Base-by-base conservation (phyloP, 768 basidiomycete genomes). In the Amanita pallidorosea region DNA sequence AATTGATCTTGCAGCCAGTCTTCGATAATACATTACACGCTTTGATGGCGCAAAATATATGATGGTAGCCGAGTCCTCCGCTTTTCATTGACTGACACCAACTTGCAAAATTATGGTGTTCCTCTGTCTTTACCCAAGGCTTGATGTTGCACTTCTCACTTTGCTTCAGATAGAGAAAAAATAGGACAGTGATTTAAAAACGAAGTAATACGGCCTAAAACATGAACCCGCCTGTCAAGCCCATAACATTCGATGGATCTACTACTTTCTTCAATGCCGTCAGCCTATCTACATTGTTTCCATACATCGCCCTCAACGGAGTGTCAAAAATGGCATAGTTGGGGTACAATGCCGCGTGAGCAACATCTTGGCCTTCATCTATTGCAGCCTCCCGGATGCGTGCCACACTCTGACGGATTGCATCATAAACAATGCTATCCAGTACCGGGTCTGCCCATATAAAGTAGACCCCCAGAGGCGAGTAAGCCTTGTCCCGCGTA, bases 261-360 rank as follows among this genome's bases (percentile, higher is more conserved):
- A 13, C 33, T 13, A 33, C 33, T 5, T 33, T 5, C 57, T 67
- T 72, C n/a, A 77, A 61, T 18, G 35, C 51, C 48, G 56, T 51
- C 53, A 78, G 51, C 54, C 51, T 58, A 23, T 51, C 54, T 5
- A 79, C 40, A 51, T 74, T 71, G 2, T 33, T 54, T 6, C 73
- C 75, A 50, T 71, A 76, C 31, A 80, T 65, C 13, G 58, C 55
- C 47, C 68, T 62, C 31, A 76, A 44, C 4, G 74, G 66, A n/a
- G 74, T 76, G 49, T 68, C 67, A 22, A 56, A 62, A 11, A 71
- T 59, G 33, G 76, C 76, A 53, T 78, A 77, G 59, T 80, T 80
- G 42, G 62, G 58, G 13, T 49, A 49, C 36, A 38, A 4, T 4
- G 37, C 36, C 12, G 48, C 48, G 15, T 49, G 56, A 74, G 78